Percentiles rank a stretch among this genome's conserved stretches.
Evolutionary conservation across 2,329 filamentous ascomycete species (phyloP).

Genomic region (Monosporascus sp.): DNA sequence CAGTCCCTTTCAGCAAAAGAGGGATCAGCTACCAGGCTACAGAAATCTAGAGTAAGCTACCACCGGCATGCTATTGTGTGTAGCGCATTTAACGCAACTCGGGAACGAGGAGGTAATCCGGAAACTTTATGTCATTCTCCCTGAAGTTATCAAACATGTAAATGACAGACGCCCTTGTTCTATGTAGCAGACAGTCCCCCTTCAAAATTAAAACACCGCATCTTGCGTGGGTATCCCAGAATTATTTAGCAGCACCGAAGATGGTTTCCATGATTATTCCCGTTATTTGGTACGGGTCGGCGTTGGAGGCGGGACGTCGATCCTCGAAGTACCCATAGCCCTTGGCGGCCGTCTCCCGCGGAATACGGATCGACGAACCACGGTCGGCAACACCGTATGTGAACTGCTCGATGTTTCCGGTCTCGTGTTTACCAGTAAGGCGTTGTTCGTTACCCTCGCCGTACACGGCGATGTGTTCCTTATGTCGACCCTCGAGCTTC

Average conservation of each 20-base stretch:
- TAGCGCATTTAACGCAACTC: too few relatives aligned
- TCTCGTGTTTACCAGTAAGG: slow-evolving; percentile 92
- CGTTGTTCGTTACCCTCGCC: slow-evolving; percentile 94
- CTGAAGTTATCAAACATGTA: too few relatives aligned
- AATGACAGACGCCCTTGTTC: too few relatives aligned
- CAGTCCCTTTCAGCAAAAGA: too few relatives aligned
- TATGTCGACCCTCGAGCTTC: slow-evolving; percentile 73
- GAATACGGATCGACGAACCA: slow-evolving; percentile 89
- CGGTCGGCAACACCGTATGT: slow-evolving; percentile 93
- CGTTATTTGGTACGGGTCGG: slow-evolving; percentile 64
- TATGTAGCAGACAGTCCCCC: background rate
- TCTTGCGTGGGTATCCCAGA: slow-evolving; percentile 12
- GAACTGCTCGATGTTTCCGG: slow-evolving; percentile 89
- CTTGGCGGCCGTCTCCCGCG: slow-evolving; percentile 76
- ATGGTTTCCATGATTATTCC: slow-evolving; percentile 44
- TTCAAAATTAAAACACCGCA: slow-evolving; percentile 1
- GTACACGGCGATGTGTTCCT: slow-evolving; percentile 87
- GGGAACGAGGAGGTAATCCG: too few relatives aligned
- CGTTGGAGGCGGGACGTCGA: slow-evolving; percentile 74
- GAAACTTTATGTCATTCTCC: too few relatives aligned
- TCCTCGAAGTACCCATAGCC: slow-evolving; percentile 95
- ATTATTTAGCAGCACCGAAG: slow-evolving; percentile 31
- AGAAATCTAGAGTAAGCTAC: too few relatives aligned
- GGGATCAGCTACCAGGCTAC: too few relatives aligned
- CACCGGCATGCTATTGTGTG: too few relatives aligned